Evolutionary conservation across 306 rosid genomes (phyloP).

Genomic region (Senna tora): DNA sequence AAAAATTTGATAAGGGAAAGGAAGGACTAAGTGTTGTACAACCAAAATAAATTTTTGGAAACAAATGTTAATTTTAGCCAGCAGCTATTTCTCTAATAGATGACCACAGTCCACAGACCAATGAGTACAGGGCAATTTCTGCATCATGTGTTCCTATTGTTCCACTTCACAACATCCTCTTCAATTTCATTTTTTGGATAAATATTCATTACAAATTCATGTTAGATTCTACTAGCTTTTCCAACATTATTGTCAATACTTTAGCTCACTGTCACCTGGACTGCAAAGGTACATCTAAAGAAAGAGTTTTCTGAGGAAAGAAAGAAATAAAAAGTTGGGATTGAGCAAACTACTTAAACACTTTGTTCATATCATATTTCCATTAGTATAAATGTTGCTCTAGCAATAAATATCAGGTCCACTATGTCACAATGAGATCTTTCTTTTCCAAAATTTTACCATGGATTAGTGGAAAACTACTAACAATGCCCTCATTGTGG

Average conservation of each 20-base stretch:
- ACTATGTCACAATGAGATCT: conserved; percentile 11
- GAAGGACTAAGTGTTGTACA: not conserved
- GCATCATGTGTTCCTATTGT: not conserved
- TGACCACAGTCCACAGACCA: not conserved
- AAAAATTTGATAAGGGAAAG: not conserved
- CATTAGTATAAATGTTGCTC: not conserved
- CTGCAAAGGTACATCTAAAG: conserved; percentile 12
- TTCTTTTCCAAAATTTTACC: not conserved
- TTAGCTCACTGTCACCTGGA: conserved; percentile 8
- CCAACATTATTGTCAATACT: not conserved
- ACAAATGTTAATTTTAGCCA: not conserved
- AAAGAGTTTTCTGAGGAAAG: not conserved
- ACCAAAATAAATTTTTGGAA: conserved; percentile 15
- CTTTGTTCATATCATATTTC: not conserved
- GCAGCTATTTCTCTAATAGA: not conserved
- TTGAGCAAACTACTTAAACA: not conserved
- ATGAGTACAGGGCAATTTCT: not conserved
- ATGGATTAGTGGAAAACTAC: conserved; percentile 30
- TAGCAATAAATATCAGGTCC: conserved; percentile 12
- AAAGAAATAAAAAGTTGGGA: not conserved
- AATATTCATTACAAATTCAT: conserved; percentile 13
- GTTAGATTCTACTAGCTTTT: not conserved
- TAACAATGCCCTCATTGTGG: conserved; percentile 10
- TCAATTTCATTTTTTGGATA: too few species aligned
- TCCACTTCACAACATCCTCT: conserved; percentile 15